Conservation (phyloP, 2,329 filamentous ascomycete genomes). For the Fusarium tuaranense region DNA sequence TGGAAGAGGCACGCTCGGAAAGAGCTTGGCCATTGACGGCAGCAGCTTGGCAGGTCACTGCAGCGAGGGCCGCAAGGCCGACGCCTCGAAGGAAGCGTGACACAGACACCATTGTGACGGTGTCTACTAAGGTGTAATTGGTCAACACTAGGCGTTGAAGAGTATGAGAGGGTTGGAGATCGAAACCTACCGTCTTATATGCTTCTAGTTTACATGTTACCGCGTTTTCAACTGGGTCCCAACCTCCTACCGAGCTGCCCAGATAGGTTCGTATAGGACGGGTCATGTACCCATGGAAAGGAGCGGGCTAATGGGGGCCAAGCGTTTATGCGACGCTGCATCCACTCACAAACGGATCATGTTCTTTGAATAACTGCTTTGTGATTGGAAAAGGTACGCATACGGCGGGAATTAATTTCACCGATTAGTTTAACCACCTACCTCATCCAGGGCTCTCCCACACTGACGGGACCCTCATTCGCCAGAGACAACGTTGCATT, state of each 20-base stretch:
- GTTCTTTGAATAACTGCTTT: neutral
- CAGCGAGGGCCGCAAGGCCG: conserved; percentile 17
- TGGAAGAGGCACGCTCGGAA: conserved; percentile 19
- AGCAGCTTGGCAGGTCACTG: conserved; percentile 3
- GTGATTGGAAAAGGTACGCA: conserved; percentile 3
- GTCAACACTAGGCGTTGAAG: neutral
- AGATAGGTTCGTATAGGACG: neutral
- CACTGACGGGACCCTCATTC: neutral
- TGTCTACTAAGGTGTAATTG: neutral
- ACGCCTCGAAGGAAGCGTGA: conserved; percentile 15
- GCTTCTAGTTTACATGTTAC: neutral
- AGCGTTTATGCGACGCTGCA: neutral
- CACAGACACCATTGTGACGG: conserved; percentile 15
- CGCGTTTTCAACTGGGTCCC: neutral
- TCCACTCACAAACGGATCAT: neutral
- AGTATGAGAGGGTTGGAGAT: neutral
- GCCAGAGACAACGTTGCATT: neutral
- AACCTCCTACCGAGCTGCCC: neutral
- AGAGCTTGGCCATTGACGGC: conserved; percentile 14
- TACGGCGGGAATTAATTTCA: neutral
- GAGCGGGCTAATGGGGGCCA: neutral
- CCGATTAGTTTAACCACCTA: neutral
- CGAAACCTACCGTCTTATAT: neutral
- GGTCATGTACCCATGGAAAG: neutral
- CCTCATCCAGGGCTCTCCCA: neutral